Evolutionary conservation across 495 filamentous ascomycete species (phyloP), one percentile per base, ranked within the genome.

Genomic region (Penicillium flavigenum): DNA sequence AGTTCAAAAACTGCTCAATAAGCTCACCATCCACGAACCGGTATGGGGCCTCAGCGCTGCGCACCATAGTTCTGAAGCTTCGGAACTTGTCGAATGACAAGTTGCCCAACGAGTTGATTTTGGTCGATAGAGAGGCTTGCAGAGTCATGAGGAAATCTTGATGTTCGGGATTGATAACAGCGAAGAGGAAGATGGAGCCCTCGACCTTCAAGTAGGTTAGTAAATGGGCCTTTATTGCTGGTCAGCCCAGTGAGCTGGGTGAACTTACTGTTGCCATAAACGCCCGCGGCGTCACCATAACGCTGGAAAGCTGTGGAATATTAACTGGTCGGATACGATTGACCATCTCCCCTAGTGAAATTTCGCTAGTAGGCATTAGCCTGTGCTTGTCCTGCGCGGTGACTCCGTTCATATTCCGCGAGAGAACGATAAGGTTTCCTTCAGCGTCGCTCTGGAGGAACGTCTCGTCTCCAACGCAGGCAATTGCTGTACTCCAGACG

Each of bases 11-110:
- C 42, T 81, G 68, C 71, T 96, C 92, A 26, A 99, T 78, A 49
- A 98, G 73, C 66, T 98, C 94, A 0, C 92, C 94, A 65, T 99
- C 94, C 43, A 98, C 84, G 65, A 98, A 96, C 8, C 94, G 81
- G 59, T 83, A 87, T 1, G 95, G 94, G 54, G 88, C 89, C 4
- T 88, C 85, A 0, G 82, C 82, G 49, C 87, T 85, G 39, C 88
- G 76, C 24, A 87, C 86, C 32, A 79, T 74, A 22, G 83, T 91
- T 45, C 83, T 81, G 72, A 93, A 96, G 0, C 87, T 88, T 20
- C 94, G 83, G 71, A 88, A 99, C 4, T 76, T 76, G 48, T 82
- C 82, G 71, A 95, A 96, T 0, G 87, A 78, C 12, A 97, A 79
- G 31, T 81, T 69, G 1, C 92, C 92, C 0, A 86, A 78, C 2